phyloP scores from a whole-genome alignment of 495 filamentous ascomycete species.

The Hyphodiscus hymeniophilus region DNA sequence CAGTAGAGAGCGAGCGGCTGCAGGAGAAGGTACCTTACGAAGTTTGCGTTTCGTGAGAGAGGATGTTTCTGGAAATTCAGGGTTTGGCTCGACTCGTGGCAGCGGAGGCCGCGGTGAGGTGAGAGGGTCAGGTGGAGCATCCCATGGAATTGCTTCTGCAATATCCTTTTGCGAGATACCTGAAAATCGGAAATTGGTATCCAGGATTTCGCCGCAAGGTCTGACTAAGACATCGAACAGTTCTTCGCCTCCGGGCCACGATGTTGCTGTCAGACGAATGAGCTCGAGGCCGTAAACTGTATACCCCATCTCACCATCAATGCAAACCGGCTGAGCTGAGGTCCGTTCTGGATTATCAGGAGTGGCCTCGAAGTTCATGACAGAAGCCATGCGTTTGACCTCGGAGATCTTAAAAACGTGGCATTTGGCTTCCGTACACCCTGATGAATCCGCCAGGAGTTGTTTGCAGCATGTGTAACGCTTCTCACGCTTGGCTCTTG shows the following conservation, averaged over 20 bases:
- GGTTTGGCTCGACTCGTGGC: conserved; percentile 1
- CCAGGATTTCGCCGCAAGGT: conserved; percentile 75
- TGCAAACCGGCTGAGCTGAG: conserved; percentile 49
- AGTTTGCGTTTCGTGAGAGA: conserved; percentile 29
- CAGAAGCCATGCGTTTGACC: conserved; percentile 61
- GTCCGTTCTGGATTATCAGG: conserved; percentile 46
- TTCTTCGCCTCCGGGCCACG: conserved; percentile 70
- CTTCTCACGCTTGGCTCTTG: conserved; percentile 43
- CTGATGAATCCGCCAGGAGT: conserved; percentile 54
- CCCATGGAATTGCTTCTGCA: conserved; percentile 55
- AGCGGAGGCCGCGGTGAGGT: conserved; percentile 13
- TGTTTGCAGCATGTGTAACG: conserved; percentile 74
- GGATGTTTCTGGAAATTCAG: not conserved
- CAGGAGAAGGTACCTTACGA: conserved; percentile 62
- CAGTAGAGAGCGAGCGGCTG: conserved; percentile 62
- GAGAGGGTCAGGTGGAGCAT: conserved; percentile 19
- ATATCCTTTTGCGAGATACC: conserved; percentile 73
- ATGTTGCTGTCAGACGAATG: conserved; percentile 75
- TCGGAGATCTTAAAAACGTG: conserved; percentile 88
- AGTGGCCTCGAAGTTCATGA: conserved; percentile 74
- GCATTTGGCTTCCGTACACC: conserved; percentile 57
- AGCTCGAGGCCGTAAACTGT: conserved; percentile 81
- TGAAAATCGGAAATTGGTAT: conserved; percentile 85
- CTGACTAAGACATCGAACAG: conserved; percentile 80
- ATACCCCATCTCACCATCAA: conserved; percentile 98